Evolutionary conservation across 345 rosid species (phyloP).

Genomic region (Brassica nigra): DNA sequence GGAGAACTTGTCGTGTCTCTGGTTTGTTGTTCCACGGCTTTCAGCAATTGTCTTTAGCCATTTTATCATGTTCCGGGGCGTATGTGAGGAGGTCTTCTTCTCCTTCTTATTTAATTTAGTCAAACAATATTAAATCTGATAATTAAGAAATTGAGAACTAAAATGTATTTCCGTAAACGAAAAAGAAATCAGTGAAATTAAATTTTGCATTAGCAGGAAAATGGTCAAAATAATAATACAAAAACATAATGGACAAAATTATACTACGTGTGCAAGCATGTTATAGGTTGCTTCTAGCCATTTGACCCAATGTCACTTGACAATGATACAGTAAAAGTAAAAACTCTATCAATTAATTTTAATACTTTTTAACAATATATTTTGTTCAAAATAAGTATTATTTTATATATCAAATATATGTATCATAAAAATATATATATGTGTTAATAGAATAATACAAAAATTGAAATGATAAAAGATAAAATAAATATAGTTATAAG

Average conservation of each 20-base stretch:
- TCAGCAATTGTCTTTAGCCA: neutral
- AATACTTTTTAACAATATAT: no score
- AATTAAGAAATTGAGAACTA: neutral
- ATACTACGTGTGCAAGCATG: neutral
- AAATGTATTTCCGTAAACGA: neutral
- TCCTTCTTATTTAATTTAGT: neutral
- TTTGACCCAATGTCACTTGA: neutral
- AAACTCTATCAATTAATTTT: neutral
- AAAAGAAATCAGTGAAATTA: neutral
- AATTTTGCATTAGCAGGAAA: neutral
- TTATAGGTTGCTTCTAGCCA: neutral
- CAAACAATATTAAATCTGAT: neutral
- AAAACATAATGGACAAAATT: neutral
- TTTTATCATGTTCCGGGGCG: neutral
- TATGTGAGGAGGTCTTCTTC: neutral
- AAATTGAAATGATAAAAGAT: no score
- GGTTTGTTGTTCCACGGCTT: neutral
- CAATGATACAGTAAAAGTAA: neutral
- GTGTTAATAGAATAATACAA: no score
- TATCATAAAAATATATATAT: no score
- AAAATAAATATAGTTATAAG: no score
- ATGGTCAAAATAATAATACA: neutral
- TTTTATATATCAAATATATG: no score
- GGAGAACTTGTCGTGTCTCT: neutral
- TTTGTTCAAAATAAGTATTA: no score